A percentile compares a stretch with the other conserved stretches of the same genome.
Evolutionary conservation across 345 rosid genomes (phyloP).

Genomic region (Sisymbrium altissimum): DNA sequence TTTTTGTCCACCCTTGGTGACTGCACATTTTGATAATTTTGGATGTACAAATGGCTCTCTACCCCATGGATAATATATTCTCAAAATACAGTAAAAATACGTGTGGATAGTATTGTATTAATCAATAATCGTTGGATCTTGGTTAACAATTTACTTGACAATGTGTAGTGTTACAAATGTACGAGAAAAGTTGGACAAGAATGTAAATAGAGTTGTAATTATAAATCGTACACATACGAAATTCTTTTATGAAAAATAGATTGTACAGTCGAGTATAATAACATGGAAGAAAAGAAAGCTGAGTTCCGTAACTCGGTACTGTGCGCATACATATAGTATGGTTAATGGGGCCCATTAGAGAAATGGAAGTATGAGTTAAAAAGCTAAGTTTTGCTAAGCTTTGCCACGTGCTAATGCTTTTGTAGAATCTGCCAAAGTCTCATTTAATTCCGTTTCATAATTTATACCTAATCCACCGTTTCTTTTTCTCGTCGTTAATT

Average conservation of each 20-base stretch:
- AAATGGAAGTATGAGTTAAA: conserved; percentile 28
- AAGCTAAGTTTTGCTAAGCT: conserved; percentile 7
- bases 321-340: conserved; percentile 1
- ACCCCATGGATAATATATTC: no score
- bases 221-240: not conserved
- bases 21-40: no score
- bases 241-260: not conserved
- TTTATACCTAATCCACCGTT: conserved; percentile 30
- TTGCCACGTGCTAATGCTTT: conserved; percentile 35
- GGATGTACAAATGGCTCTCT: no score
- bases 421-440: conserved; percentile 22
- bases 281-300: not conserved
- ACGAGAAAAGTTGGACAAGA: no score
- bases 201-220: no score
- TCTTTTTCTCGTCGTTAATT: not conserved
- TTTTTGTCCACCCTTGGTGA: no score
- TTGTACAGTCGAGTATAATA: not conserved
- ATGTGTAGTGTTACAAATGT: no score
- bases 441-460: conserved; percentile 16
- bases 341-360: not conserved
- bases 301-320: not conserved
- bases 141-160: no score
- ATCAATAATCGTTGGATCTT: no score
- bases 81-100: no score
- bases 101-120: no score